A percentile compares a stretch with the other conserved stretches of the same genome.
Conservation (phyloP, 257 asterid genomes). For the Solanum ossicruentum region DNA sequence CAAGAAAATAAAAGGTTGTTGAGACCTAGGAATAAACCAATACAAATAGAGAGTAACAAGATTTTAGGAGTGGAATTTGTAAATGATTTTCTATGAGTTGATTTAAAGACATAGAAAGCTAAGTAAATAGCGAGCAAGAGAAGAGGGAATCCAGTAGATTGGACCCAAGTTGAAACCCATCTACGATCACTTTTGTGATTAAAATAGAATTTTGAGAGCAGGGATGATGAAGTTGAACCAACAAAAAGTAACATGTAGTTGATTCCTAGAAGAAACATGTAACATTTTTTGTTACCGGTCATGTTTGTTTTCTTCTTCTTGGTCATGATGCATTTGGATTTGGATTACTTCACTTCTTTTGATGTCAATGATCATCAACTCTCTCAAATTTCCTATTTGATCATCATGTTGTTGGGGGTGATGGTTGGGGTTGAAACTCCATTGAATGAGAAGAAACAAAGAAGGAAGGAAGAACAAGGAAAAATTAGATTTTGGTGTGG, state of each 20-base stretch:
- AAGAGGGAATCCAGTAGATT: slow-evolving; percentile 62
- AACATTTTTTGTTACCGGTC: not conserved
- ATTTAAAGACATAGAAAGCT: slow-evolving; percentile 20
- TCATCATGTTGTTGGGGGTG: not conserved
- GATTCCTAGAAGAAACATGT: slow-evolving; percentile 21
- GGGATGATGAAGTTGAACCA: slow-evolving; percentile 40
- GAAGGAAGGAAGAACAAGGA: not conserved
- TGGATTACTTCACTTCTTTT: not conserved
- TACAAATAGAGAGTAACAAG: slow-evolving; percentile 3
- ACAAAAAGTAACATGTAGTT: slow-evolving; percentile 27
- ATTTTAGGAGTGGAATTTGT: slow-evolving; percentile 15
- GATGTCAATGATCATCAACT: not conserved
- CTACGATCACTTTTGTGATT: slow-evolving; percentile 51
- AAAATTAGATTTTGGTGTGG: not conserved
- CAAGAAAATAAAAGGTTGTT: slow-evolving; percentile 40
- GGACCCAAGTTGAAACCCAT: slow-evolving; percentile 69
- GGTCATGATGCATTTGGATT: not conserved
- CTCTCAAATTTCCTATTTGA: not conserved
- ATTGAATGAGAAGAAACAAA: not conserved
- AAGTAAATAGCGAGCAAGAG: slow-evolving; percentile 29
- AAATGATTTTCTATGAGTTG: slow-evolving; percentile 35
- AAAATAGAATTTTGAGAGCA: slow-evolving; percentile 57
- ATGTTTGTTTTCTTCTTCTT: slow-evolving; percentile 7
- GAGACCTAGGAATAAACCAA: slow-evolving; percentile 17
- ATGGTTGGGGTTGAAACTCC: not conserved